Conservation (phyloP, 2,329 filamentous ascomycete genomes). For the Ilyonectria sp. region DNA sequence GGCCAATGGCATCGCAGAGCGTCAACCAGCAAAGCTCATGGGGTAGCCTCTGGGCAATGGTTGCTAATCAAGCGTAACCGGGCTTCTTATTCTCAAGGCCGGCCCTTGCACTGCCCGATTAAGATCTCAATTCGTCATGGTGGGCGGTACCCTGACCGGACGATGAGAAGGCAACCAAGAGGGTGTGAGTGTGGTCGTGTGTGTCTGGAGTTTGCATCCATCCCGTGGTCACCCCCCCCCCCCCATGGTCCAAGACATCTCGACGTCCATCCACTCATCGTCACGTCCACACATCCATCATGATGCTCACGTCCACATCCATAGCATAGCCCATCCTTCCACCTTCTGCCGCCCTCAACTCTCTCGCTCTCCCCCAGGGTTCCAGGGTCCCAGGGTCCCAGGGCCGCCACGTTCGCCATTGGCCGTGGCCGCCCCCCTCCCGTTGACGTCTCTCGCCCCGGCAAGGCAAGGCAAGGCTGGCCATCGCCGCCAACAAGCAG, state of each 20-base stretch:
- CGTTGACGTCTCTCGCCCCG: not conserved
- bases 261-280: not conserved
- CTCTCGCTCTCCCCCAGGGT: not conserved
- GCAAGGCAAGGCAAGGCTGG: conserved; percentile 1
- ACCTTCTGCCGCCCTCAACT: not conserved
- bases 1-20: conserved; percentile 38
- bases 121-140: conserved; percentile 45
- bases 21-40: not conserved
- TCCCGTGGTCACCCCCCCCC: conserved; percentile 10
- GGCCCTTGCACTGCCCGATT: conserved; percentile 44
- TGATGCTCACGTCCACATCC: not conserved
- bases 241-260: conserved; percentile 11
- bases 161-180: conserved; percentile 3
- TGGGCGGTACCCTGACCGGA: conserved; percentile 21
- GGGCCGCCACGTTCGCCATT: not conserved
- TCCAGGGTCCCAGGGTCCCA: not conserved
- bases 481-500: conserved; percentile 27
- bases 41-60: conserved; percentile 38
- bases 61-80: conserved; percentile 45
- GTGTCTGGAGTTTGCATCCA: not conserved
- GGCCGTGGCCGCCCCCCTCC: not conserved
- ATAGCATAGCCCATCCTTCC: not conserved
- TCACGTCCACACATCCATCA: not conserved
- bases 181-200: conserved; percentile 8
- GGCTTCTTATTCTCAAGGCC: conserved; percentile 27